Percentiles rank a stretch among this genome's conserved stretches.
phyloP scores from a whole-genome alignment of 495 filamentous ascomycete genomes.

The Penicillium flavigenum region DNA sequence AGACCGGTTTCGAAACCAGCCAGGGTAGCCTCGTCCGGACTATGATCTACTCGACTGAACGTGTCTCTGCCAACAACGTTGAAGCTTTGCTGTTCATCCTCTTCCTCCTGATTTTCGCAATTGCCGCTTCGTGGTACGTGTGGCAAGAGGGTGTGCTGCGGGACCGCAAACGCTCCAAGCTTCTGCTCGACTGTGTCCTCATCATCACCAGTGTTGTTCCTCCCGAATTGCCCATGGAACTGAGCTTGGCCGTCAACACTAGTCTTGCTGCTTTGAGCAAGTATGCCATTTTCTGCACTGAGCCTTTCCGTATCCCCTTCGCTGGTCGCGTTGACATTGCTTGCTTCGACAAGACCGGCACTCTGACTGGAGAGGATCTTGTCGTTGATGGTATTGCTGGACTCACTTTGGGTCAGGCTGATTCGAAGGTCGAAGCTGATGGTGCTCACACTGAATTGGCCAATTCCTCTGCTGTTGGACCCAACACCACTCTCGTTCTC shows the following conservation, averaged over 20 bases:
- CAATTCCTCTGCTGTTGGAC: slow-evolving; percentile 60
- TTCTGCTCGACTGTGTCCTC: slow-evolving; percentile 93
- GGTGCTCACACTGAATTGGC: slow-evolving; percentile 75
- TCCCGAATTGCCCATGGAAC: slow-evolving; percentile 96
- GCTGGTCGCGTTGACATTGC: slow-evolving; percentile 94
- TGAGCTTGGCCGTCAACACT: slow-evolving; percentile 97
- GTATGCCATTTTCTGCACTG: slow-evolving; percentile 96
- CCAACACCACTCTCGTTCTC: slow-evolving; percentile 88
- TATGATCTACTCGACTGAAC: slow-evolving; percentile 99
- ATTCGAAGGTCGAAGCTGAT: slow-evolving; percentile 68
- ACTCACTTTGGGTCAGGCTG: slow-evolving; percentile 65
- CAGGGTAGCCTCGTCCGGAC: slow-evolving; percentile 96
- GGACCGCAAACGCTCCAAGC: slow-evolving; percentile 95
- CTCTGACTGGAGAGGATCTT: slow-evolving; percentile 92
- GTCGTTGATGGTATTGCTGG: slow-evolving; percentile 97
- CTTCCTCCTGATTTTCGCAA: slow-evolving; percentile 92
- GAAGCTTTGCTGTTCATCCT: slow-evolving; percentile 96
- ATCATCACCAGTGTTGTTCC: slow-evolving; percentile 98
- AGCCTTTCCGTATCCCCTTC: slow-evolving; percentile 98
- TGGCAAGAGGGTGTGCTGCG: slow-evolving; percentile 93
- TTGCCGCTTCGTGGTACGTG: slow-evolving; percentile 99
- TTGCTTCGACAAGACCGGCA: slow-evolving; percentile 99
- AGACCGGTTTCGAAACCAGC: slow-evolving; percentile 98
- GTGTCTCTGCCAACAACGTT: slow-evolving; percentile 93
- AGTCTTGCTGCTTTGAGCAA: slow-evolving; percentile 92